Percentiles rank a stretch among this genome's conserved stretches.
Evolutionary conservation across 164 flowering plant species (phyloP).

Genomic region (Umbilicus rupestris): DNA sequence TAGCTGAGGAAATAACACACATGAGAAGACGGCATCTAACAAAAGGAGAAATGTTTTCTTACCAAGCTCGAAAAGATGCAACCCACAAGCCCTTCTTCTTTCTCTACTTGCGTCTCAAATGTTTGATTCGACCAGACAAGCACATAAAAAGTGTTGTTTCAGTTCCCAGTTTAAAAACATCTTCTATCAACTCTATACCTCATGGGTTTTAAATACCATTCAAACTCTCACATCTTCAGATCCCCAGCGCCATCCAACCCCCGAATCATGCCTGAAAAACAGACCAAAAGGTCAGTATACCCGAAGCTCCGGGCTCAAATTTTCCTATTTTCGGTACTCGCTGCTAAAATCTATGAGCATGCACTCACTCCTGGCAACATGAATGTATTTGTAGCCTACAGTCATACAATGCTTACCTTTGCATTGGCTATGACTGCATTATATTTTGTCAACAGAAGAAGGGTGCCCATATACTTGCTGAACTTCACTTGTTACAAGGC

Average conservation of each 20-base stretch:
- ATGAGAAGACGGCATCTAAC: too few relatives aligned
- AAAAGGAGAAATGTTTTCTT: too few relatives aligned
- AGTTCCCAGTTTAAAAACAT: neutral
- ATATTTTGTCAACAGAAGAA: neutral
- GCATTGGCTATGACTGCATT: neutral
- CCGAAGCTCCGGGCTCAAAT: neutral
- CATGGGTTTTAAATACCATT: neutral
- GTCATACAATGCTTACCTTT: neutral
- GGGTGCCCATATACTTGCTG: neutral
- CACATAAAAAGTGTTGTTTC: neutral
- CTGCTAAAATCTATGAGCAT: constrained; percentile 3
- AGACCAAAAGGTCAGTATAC: neutral
- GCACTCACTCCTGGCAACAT: neutral
- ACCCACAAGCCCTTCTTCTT: neutral
- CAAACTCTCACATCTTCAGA: neutral
- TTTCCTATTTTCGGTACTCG: neutral
- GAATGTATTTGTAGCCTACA: neutral
- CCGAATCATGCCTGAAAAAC: constrained; percentile 5
- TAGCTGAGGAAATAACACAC: too few relatives aligned
- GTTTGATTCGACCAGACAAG: neutral
- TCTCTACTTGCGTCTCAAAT: constrained; percentile 1
- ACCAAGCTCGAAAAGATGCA: too few relatives aligned
- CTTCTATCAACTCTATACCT: neutral
- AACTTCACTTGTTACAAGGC: constrained; percentile 7
- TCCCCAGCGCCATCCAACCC: neutral